Conservation (phyloP, 176 grass and related monocot species). For the Eragrostis curvula region DNA sequence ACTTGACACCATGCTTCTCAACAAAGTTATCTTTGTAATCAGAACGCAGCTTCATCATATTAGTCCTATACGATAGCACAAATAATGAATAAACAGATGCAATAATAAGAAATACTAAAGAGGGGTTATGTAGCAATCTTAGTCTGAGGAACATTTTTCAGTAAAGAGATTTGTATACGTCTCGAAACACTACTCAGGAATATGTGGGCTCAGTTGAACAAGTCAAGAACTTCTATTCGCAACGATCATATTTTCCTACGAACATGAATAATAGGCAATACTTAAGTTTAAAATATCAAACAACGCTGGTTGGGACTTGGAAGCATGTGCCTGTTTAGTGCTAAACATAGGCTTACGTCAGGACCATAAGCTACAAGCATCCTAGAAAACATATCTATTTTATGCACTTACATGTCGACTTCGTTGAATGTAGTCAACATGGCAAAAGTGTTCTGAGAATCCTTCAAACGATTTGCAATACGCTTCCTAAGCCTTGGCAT, state of each 20-base stretch:
- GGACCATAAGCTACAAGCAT: slow-evolving; percentile 4
- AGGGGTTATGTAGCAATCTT: background rate
- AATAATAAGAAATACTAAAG: slow-evolving; percentile 15
- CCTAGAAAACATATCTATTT: background rate
- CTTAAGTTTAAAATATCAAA: background rate
- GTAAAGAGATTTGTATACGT: background rate
- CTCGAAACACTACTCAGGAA: background rate
- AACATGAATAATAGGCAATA: slow-evolving; percentile 7
- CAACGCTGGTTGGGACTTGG: background rate
- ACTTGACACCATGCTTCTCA: slow-evolving; percentile 81
- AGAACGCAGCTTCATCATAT: slow-evolving; percentile 84
- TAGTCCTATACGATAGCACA: slow-evolving; percentile 58
- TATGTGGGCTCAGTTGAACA: background rate
- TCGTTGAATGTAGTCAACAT: slow-evolving; percentile 86
- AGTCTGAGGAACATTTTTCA: background rate
- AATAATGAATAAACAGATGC: background rate
- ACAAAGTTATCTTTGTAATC: slow-evolving; percentile 81
- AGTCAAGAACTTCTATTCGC: slow-evolving; percentile 1
- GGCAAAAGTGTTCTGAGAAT: slow-evolving; percentile 91
- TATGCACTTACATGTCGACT: slow-evolving; percentile 84
- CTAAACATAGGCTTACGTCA: background rate
- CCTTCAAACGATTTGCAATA: slow-evolving; percentile 79
- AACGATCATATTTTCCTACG: background rate
- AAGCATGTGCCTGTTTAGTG: background rate
- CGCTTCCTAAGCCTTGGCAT: slow-evolving; percentile 85